phyloP scores from a whole-genome alignment of 257 asterid genomes.

The Dorcoceras hygrometricum region DNA sequence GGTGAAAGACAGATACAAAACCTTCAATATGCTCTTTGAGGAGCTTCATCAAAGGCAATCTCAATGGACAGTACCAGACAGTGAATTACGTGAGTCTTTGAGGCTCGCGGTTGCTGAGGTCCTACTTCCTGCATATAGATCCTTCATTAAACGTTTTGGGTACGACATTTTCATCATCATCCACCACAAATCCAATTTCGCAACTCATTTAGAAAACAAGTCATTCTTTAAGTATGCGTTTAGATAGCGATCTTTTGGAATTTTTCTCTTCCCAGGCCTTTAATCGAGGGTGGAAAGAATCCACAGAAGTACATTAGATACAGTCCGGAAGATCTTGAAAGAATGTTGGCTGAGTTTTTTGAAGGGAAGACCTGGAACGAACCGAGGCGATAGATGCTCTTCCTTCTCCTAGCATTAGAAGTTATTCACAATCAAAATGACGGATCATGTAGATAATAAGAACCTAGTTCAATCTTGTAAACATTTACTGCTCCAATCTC shows the following conservation, averaged over 20 bases:
- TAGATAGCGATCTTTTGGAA: neutral
- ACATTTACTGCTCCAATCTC: neutral
- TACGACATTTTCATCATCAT: constrained; percentile 30
- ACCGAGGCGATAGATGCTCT: constrained; percentile 41
- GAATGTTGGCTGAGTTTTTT: constrained; percentile 93
- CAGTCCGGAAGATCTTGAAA: constrained; percentile 83
- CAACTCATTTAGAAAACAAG: neutral
- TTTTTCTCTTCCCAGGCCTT: constrained; percentile 47
- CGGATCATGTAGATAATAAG: neutral
- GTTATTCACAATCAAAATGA: neutral
- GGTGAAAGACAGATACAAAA: constrained; percentile 87
- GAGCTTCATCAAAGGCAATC: constrained; percentile 98
- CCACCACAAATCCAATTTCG: neutral
- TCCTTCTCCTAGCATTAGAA: neutral
- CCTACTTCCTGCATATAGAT: constrained; percentile 87
- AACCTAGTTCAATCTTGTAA: neutral
- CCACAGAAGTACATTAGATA: constrained; percentile 80
- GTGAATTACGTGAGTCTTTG: constrained; percentile 88
- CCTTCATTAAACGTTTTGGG: constrained; percentile 84
- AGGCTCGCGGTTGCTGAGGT: constrained; percentile 98
- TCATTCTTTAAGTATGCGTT: neutral
- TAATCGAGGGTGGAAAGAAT: constrained; percentile 81
- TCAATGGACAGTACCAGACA: constrained; percentile 98
- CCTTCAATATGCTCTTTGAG: constrained; percentile 76
- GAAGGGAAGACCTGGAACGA: constrained; percentile 93